A percentile compares a stretch with the other conserved stretches of the same genome.
Evolutionary conservation across 2,329 filamentous ascomycete genomes (phyloP).

Genomic region (Annulohypoxylon truncatum): DNA sequence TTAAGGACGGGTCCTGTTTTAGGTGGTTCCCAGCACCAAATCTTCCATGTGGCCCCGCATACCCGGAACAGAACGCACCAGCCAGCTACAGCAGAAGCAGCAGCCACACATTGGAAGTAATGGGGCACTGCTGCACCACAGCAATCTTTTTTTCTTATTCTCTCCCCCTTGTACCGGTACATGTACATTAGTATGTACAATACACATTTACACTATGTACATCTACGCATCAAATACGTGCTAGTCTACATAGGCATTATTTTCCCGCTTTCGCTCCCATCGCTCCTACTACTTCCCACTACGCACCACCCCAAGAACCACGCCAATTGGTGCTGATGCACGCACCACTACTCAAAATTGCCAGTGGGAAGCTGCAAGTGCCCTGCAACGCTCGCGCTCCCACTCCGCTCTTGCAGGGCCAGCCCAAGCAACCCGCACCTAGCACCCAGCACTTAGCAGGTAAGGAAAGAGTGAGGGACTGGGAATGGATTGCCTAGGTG

Average conservation of each 20-base stretch:
- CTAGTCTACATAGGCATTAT: slow-evolving; percentile 32
- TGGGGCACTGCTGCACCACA: slow-evolving; percentile 39
- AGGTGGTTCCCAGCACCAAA: slow-evolving; percentile 38
- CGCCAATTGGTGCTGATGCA: slow-evolving; percentile 38
- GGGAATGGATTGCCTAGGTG: not conserved
- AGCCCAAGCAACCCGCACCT: slow-evolving; percentile 16
- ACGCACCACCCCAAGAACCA: slow-evolving; percentile 18
- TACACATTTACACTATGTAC: not conserved
- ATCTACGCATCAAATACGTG: not conserved
- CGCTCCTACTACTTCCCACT: slow-evolving; percentile 15
- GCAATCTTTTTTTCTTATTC: slow-evolving; percentile 1
- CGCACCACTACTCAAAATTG: slow-evolving; percentile 42
- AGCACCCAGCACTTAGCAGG: slow-evolving; percentile 6
- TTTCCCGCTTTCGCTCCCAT: slow-evolving; percentile 36
- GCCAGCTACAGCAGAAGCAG: slow-evolving; percentile 4
- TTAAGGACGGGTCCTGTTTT: slow-evolving; percentile 32
- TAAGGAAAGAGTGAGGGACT: slow-evolving; percentile 4
- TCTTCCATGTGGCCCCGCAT: slow-evolving; percentile 30
- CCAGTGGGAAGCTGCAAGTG: slow-evolving; percentile 38
- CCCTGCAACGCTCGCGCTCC: slow-evolving; percentile 37
- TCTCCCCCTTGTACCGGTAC: slow-evolving; percentile 13
- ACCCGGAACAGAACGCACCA: slow-evolving; percentile 12
- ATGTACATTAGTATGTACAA: slow-evolving; percentile 29
- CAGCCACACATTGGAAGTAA: slow-evolving; percentile 32
- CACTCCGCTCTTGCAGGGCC: slow-evolving; percentile 35